Evolutionary conservation across 192 early-diverging fungal genomes (phyloP).

Genomic region (Coemansia nantahalensis): DNA sequence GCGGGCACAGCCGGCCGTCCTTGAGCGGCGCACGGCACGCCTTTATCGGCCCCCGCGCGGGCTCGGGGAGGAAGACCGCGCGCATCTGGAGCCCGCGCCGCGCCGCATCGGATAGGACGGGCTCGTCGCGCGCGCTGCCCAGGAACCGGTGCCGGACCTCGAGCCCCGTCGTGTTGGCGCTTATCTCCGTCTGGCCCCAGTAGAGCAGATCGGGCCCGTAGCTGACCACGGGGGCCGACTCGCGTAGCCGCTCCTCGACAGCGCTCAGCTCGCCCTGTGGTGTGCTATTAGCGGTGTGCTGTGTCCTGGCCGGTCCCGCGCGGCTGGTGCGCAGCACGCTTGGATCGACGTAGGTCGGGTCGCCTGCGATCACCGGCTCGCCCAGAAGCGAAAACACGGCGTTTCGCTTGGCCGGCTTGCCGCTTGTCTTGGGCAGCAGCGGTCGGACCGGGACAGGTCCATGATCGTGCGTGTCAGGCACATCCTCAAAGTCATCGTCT

Average conservation of each 20-base stretch:
- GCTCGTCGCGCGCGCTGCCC: conserved; percentile 62
- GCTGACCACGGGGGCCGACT: conserved; percentile 61
- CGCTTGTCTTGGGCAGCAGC: too few species aligned
- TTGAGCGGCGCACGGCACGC: conserved; percentile 63
- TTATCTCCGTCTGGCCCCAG: conserved; percentile 61
- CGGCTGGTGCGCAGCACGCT: conserved; percentile 7
- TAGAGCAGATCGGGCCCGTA: conserved; percentile 67
- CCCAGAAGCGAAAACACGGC: conserved; percentile 35
- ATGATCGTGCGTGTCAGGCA: neutral
- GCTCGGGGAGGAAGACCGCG: conserved; percentile 32
- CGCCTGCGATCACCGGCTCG: conserved; percentile 9
- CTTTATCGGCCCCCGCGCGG: conserved; percentile 43
- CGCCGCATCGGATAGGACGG: conserved; percentile 55
- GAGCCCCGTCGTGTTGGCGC: conserved; percentile 55
- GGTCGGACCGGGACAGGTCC: too few species aligned
- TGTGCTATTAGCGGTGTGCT: neutral
- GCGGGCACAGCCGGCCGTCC: conserved; percentile 60
- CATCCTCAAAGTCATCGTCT: conserved; percentile 50
- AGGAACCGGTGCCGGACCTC: conserved; percentile 64
- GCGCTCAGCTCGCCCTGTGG: conserved; percentile 8
- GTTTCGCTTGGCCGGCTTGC: conserved; percentile 12
- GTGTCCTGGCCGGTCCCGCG: neutral
- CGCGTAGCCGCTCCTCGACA: conserved; percentile 51
- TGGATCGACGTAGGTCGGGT: conserved; percentile 25
- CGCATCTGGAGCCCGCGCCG: conserved; percentile 58